These are phyloP conservation scores for Saccharomycopsis hybrid DNA, from an alignment of 1,139 yeast species.

Conservation along the genomic window DNA sequence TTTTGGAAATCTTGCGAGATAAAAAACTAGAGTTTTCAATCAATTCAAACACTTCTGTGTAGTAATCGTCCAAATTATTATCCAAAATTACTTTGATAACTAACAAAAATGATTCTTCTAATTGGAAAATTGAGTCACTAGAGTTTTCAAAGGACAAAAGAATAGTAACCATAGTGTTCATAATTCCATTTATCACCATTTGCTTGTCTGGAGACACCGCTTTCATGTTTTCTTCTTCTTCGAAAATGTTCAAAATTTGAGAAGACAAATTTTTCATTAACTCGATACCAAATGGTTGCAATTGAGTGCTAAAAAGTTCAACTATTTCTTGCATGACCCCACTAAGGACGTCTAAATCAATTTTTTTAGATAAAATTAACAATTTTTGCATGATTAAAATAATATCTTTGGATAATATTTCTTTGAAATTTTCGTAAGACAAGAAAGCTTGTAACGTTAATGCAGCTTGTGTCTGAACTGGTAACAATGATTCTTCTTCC, in stretches of 20 bases:
- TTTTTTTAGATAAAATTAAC: constrained; percentile 66
- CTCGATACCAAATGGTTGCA: constrained; percentile 90
- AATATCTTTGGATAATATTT: constrained; percentile 59
- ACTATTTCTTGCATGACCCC: constrained; percentile 96
- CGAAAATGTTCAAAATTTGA: constrained; percentile 70
- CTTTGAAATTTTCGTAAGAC: constrained; percentile 56
- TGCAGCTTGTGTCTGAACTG: constrained; percentile 80
- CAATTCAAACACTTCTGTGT: constrained; percentile 75
- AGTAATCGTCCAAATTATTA: constrained; percentile 67
- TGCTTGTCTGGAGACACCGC: constrained; percentile 61
- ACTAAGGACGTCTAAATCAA: constrained; percentile 82
- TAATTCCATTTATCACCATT: constrained; percentile 80
- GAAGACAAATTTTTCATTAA: constrained; percentile 73
- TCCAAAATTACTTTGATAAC: constrained; percentile 61
- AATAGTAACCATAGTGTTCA: constrained; percentile 86
- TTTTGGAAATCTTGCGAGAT: constrained; percentile 61
- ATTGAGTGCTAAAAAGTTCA: constrained; percentile 77
- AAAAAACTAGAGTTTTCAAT: constrained; percentile 82
- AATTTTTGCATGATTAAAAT: constrained; percentile 80
- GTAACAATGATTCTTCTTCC: constrained; percentile 49
- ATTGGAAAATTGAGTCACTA: constrained; percentile 52
- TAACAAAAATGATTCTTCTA: constrained; percentile 73
- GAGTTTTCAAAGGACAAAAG: constrained; percentile 81
- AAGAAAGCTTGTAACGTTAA: constrained; percentile 73
- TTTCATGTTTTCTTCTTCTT: constrained; percentile 49